Evolutionary conservation across 139 green algal genomes (phyloP), one percentile per base, ranked within the genome.

Genomic region (Diplosphaera chodatii): DNA sequence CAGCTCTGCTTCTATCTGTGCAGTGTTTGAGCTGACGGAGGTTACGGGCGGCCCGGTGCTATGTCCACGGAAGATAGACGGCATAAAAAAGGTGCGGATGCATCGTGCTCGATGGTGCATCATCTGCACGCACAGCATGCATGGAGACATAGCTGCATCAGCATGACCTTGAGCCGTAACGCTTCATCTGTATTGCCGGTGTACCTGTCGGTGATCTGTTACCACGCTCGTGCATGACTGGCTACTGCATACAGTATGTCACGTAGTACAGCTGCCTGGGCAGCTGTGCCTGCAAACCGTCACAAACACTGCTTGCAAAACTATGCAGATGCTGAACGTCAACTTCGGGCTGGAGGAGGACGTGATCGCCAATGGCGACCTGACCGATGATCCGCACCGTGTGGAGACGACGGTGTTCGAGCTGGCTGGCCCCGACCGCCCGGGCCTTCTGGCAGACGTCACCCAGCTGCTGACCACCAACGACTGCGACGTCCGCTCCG

Each of bases 1-100:
- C n/a, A n/a, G n/a, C n/a, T n/a, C n/a, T n/a, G n/a, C n/a, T n/a
- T n/a, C n/a, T n/a, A n/a, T n/a, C n/a, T n/a, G n/a, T n/a, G n/a
- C n/a, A n/a, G 90, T 95, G 33, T 97, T 98, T 77, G 84, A 92
- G 63, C 80, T 98, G 13, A 88, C 77, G 15, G 91, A 98, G 74
- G 74, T 82, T 13, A 76, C 84, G 3, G 89, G 85, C 10, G 84
- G 79, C 0, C 92, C 95, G 73, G 80, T 98, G 8, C 80, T 70
- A n/a, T 85, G 95, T 76, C 33, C 63, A 3, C 78, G 79, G 30
- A 96, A 96, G 74, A 78, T 97, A 1, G 62, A 85, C 22, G 81
- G 78, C 67, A 94, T 97, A 66, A 83, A 84, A 40, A 82, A 89
- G n/a, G n/a, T n/a, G n/a, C n/a, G n/a, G n/a, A n/a, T n/a, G n/a